These are phyloP conservation scores for Aspergillus piperis DNA, from an alignment of 2,329 filamentous ascomycete genomes.

Conservation along the genomic window DNA sequence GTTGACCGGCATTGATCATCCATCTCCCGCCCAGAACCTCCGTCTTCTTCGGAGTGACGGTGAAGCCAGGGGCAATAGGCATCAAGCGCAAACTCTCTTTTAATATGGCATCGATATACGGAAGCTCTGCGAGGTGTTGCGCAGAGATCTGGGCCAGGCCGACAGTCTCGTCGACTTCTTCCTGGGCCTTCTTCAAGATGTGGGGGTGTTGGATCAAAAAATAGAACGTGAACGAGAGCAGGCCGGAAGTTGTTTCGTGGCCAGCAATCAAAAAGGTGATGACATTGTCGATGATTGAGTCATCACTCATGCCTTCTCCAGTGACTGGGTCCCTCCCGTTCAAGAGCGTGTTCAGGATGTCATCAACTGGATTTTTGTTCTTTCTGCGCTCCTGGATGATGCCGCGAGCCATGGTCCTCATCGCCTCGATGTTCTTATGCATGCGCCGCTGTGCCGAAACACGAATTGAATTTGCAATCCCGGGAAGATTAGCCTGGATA, in stretches of 20 bases:
- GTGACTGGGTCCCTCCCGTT: constrained; percentile 67
- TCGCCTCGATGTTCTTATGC: constrained; percentile 35
- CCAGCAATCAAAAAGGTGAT: constrained; percentile 71
- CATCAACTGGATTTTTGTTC: constrained; percentile 59
- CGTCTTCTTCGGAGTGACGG: background rate
- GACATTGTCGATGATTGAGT: constrained; percentile 67
- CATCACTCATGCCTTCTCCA: constrained; percentile 62
- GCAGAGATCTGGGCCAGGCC: constrained; percentile 59
- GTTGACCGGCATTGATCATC: constrained; percentile 54
- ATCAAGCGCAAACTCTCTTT: constrained; percentile 7
- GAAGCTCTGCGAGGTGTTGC: constrained; percentile 64
- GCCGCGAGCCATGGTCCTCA: constrained; percentile 60
- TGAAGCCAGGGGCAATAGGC: constrained; percentile 5
- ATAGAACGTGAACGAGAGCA: constrained; percentile 66
- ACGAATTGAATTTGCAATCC: constrained; percentile 46
- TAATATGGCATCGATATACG: constrained; percentile 55
- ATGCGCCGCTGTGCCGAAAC: constrained; percentile 31
- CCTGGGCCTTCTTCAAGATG: constrained; percentile 61
- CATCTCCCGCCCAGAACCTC: constrained; percentile 58
- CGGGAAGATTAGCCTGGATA: constrained; percentile 51
- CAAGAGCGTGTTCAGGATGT: constrained; percentile 71
- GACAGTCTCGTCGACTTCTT: constrained; percentile 68
- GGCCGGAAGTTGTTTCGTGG: constrained; percentile 71
- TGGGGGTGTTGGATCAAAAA: constrained; percentile 64
- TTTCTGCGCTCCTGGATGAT: constrained; percentile 61